Percentiles rank a stretch among this genome's conserved stretches.
Conservation (phyloP, 805 yeast species). For the Diddensiella caesifluorescens region DNA sequence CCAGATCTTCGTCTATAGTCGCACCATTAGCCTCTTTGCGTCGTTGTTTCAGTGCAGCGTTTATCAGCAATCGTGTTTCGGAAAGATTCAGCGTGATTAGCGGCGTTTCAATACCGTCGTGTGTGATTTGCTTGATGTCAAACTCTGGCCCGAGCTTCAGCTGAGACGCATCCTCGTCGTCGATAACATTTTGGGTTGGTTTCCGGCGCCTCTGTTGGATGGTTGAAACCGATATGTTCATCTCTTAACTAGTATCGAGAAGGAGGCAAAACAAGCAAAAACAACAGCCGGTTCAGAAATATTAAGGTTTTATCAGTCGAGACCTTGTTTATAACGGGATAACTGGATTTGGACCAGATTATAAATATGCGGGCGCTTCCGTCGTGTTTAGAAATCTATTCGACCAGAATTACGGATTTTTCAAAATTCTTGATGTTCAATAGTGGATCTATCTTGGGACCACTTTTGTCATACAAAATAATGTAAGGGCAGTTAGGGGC, state of each 20-base stretch:
- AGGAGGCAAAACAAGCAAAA: too few relatives aligned
- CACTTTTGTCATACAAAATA: too few relatives aligned
- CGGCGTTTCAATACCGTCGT: conserved; percentile 70
- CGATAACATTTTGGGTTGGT: conserved; percentile 56
- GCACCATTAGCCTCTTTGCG: conserved; percentile 40
- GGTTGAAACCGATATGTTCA: conserved; percentile 89
- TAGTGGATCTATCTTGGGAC: too few relatives aligned
- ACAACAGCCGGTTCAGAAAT: too few relatives aligned
- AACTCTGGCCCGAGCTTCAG: conserved; percentile 92
- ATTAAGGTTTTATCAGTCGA: too few relatives aligned
- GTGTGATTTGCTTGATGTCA: conserved; percentile 70
- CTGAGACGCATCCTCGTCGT: conserved; percentile 87
- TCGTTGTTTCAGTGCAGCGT: conserved; percentile 82
- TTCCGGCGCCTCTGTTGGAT: conserved; percentile 79
- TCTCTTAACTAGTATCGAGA: conserved; percentile 29
- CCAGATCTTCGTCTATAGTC: conserved; percentile 31
- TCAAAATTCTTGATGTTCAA: too few relatives aligned
- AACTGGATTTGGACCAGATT: too few relatives aligned
- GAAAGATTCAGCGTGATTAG: conserved; percentile 81
- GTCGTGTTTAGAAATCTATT: too few relatives aligned
- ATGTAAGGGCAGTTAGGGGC: too few relatives aligned
- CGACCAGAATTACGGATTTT: too few relatives aligned
- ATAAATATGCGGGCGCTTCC: too few relatives aligned
- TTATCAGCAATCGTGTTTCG: conserved; percentile 83
- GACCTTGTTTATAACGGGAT: too few relatives aligned